Evolutionary conservation across 2,329 filamentous ascomycete species (phyloP).

Genomic region (Cladophialophora immunda): DNA sequence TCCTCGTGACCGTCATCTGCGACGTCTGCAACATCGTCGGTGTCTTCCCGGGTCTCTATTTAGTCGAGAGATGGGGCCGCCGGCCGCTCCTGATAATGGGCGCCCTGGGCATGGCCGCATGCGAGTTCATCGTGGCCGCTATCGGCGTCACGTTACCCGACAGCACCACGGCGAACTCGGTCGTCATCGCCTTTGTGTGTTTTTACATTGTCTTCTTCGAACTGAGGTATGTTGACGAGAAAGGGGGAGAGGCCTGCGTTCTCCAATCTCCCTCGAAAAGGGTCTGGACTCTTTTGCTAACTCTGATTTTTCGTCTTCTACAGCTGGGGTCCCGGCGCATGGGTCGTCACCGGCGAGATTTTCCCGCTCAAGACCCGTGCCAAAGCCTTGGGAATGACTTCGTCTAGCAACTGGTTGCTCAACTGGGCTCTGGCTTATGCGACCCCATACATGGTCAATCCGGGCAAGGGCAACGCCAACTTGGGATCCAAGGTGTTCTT

Average conservation of each 20-base stretch:
- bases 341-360: slow-evolving; percentile 55
- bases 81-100: slow-evolving; percentile 63
- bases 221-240: slow-evolving; percentile 46
- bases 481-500: slow-evolving; percentile 72
- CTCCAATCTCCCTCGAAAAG: too few relatives aligned
- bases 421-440: slow-evolving; percentile 47
- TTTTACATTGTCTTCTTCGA: slow-evolving; percentile 95
- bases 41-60: slow-evolving; percentile 63
- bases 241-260: too few relatives aligned
- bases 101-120: slow-evolving; percentile 61
- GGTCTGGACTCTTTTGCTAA: too few relatives aligned
- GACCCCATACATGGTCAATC: slow-evolving; percentile 42
- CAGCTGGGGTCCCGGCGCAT: slow-evolving; percentile 77
- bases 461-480: slow-evolving; percentile 31
- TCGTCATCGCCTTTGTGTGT: slow-evolving; percentile 73
- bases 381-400: slow-evolving; percentile 47
- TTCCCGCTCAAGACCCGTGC: slow-evolving; percentile 50
- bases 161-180: slow-evolving; percentile 41
- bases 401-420: slow-evolving; percentile 48
- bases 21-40: slow-evolving; percentile 49
- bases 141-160: slow-evolving; percentile 51
- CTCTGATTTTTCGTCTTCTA: too few relatives aligned
- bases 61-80: slow-evolving; percentile 61
- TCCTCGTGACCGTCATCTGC: slow-evolving; percentile 61
- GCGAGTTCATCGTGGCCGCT: slow-evolving; percentile 61